A percentile compares a stretch with the other conserved stretches of the same genome.
Evolutionary conservation across 2,329 filamentous ascomycete species (phyloP).

Genomic region (Annulohypoxylon truncatum): DNA sequence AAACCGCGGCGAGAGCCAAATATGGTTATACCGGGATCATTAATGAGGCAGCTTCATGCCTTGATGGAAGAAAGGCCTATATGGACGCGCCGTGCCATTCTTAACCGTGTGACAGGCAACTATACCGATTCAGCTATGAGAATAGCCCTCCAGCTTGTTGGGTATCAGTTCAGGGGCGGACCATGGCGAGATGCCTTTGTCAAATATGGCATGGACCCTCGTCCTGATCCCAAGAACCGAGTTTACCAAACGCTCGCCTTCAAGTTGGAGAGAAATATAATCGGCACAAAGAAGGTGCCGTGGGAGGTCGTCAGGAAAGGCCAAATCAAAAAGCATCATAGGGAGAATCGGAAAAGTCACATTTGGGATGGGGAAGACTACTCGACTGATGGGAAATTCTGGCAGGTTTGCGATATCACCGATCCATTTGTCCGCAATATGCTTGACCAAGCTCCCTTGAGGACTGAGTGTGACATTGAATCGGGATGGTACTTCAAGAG

Average conservation of each 20-base stretch:
- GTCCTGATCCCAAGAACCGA: conserved; percentile 79
- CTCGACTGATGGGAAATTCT: conserved; percentile 85
- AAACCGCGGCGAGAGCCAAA: conserved; percentile 72
- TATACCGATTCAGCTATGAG: conserved; percentile 71
- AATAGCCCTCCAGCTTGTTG: conserved; percentile 82
- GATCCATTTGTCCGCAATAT: conserved; percentile 79
- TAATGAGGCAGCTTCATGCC: conserved; percentile 71
- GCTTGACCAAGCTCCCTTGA: conserved; percentile 71
- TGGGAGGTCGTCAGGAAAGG: conserved; percentile 63
- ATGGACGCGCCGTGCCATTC: conserved; percentile 85
- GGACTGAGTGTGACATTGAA: conserved; percentile 67
- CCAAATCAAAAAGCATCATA: conserved; percentile 54
- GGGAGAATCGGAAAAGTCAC: conserved; percentile 67
- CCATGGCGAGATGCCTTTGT: conserved; percentile 92
- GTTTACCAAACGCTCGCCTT: conserved; percentile 92
- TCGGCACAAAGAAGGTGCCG: conserved; percentile 59
- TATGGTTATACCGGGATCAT: conserved; percentile 69
- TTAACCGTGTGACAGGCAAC: conserved; percentile 73
- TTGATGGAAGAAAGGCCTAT: conserved; percentile 81
- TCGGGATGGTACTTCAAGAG: conserved; percentile 90
- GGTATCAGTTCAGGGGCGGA: conserved; percentile 92
- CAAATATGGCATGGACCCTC: conserved; percentile 86
- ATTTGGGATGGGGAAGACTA: conserved; percentile 84
- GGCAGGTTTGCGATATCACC: conserved; percentile 92
- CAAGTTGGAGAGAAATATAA: conserved; percentile 70